phyloP scores from a whole-genome alignment of 306 rosid species.

The Inga leiocalycina region DNA sequence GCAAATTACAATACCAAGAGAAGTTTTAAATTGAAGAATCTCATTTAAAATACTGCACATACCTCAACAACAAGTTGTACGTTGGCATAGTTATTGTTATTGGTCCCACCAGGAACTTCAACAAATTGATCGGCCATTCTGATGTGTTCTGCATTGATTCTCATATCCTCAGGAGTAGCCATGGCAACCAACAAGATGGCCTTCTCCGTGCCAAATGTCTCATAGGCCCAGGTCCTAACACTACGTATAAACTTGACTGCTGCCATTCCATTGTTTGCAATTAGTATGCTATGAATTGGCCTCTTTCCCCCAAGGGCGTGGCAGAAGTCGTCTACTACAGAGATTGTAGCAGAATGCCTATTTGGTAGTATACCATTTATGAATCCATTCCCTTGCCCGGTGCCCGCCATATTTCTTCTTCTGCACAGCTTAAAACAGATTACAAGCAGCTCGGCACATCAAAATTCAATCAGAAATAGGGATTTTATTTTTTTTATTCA shows the following conservation, averaged over 20 bases:
- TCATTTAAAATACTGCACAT: slow-evolving; percentile 34
- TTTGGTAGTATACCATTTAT: slow-evolving; percentile 53
- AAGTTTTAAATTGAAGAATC: slow-evolving; percentile 17
- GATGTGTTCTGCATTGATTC: slow-evolving; percentile 99
- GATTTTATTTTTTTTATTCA: background rate
- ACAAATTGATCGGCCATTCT: slow-evolving; percentile 99
- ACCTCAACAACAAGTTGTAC: slow-evolving; percentile 99
- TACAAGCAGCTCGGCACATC: slow-evolving; percentile 28
- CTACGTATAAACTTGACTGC: slow-evolving; percentile 98
- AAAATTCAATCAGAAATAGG: slow-evolving; percentile 2
- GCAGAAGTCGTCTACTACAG: slow-evolving; percentile 81
- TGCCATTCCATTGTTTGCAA: slow-evolving; percentile 99
- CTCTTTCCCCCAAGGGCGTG: slow-evolving; percentile 85
- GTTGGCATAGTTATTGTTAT: slow-evolving; percentile 97
- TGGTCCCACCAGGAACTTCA: slow-evolving; percentile 99
- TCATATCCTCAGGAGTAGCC: slow-evolving; percentile 99
- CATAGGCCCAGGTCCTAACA: slow-evolving; percentile 95
- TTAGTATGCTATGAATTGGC: slow-evolving; percentile 94
- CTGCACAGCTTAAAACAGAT: slow-evolving; percentile 34
- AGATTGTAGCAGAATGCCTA: slow-evolving; percentile 69
- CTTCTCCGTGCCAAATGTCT: slow-evolving; percentile 93
- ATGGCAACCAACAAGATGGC: slow-evolving; percentile 96
- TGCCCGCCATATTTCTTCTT: slow-evolving; percentile 53
- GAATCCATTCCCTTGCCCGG: slow-evolving; percentile 63
- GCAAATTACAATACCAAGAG: slow-evolving; percentile 8